Evolutionary conservation across 169 alveolate species (phyloP).

Genomic region (Babesia sp.): DNA sequence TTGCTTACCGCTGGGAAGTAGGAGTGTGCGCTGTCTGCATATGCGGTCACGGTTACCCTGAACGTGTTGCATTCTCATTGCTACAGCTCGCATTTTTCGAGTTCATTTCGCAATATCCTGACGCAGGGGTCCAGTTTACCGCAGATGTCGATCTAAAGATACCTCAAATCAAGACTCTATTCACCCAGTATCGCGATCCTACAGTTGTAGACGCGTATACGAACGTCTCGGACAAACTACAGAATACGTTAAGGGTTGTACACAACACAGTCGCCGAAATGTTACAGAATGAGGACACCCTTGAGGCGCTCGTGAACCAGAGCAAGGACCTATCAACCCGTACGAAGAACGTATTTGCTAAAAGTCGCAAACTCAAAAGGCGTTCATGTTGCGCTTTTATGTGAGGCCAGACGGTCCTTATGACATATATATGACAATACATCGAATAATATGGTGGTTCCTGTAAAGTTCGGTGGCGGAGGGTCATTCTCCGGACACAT

Average conservation of each 20-base stretch:
- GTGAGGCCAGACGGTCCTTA: neutral
- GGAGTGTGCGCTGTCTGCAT: constrained; percentile 59
- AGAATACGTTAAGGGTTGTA: constrained; percentile 45
- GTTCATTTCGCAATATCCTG: constrained; percentile 35
- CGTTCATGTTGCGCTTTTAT: constrained; percentile 56
- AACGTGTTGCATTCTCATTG: constrained; percentile 57
- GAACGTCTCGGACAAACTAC: constrained; percentile 46
- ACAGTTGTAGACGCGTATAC: constrained; percentile 52
- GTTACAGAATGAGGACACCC: constrained; percentile 59
- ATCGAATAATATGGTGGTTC: neutral
- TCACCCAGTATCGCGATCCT: constrained; percentile 50
- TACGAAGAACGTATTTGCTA: constrained; percentile 59
- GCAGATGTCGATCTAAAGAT: constrained; percentile 45
- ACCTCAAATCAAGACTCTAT: constrained; percentile 43
- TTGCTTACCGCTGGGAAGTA: constrained; percentile 55
- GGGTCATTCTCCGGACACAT: constrained; percentile 34
- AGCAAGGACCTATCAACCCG: constrained; percentile 62
- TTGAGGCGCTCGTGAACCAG: constrained; percentile 64
- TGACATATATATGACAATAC: neutral
- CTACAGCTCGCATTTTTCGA: constrained; percentile 53
- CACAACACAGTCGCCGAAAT: constrained; percentile 60
- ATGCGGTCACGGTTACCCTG: constrained; percentile 48
- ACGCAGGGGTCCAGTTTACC: constrained; percentile 34
- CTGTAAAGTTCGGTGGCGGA: constrained; percentile 36
- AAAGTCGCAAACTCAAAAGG: constrained; percentile 51